phyloP scores from a whole-genome alignment of 1,139 yeast species.

The Pichia sp. region DNA sequence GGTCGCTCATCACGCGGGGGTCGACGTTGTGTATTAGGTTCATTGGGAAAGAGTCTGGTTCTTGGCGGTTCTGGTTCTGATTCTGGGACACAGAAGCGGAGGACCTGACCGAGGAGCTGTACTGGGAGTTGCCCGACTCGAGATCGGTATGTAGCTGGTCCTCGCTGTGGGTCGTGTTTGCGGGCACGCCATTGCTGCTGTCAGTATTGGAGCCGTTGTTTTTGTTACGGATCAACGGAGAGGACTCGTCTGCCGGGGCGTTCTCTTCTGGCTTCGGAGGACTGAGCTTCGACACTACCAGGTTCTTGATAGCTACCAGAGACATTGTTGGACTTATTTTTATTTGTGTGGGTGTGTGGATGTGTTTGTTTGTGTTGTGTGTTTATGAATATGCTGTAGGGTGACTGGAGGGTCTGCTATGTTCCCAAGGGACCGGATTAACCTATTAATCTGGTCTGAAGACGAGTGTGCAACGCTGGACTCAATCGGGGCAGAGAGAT shows the following conservation, averaged over 20 bases:
- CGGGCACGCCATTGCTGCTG: not conserved
- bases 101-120: not conserved
- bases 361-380: too few species aligned
- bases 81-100: not conserved
- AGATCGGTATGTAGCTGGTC: slow-evolving; percentile 1
- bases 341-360: not conserved
- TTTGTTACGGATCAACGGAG: slow-evolving; percentile 1
- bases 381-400: not conserved
- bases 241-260: not conserved
- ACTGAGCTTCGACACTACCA: not conserved
- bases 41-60: slow-evolving; percentile 9
- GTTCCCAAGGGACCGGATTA: not conserved
- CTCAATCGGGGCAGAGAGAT: too few species aligned
- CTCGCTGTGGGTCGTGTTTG: not conserved
- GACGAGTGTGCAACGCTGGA: too few species aligned
- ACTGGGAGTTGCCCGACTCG: slow-evolving; percentile 7
- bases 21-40: slow-evolving; percentile 32
- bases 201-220: not conserved
- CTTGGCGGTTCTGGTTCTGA: not conserved
- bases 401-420: too few species aligned
- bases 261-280: not conserved
- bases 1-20: slow-evolving; percentile 77
- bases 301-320: slow-evolving; percentile 7
- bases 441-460: slow-evolving; percentile 6
- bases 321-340: slow-evolving; percentile 1